Evolutionary conservation across 768 basidiomycete species (phyloP).

Genomic region (Tylopilus balloui): DNA sequence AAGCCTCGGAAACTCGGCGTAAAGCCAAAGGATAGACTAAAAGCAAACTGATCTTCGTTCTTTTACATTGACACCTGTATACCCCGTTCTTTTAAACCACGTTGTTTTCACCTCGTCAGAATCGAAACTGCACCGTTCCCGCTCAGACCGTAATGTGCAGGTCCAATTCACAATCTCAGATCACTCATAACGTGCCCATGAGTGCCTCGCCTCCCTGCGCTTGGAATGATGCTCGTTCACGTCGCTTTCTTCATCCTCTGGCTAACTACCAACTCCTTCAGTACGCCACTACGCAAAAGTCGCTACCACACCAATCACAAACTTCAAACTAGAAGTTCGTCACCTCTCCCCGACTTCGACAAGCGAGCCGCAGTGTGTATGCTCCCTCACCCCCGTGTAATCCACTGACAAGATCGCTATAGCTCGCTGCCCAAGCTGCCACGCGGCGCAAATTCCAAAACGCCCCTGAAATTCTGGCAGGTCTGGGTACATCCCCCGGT

Average conservation of each 20-base stretch:
- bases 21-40: conserved; percentile 24
- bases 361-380: conserved; percentile 11
- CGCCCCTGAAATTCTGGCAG: conserved; percentile 14
- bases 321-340: not conserved
- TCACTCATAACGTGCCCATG: conserved; percentile 1
- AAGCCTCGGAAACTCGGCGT: conserved; percentile 31
- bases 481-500: conserved; percentile 2
- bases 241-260: conserved; percentile 6
- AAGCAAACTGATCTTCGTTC: conserved; percentile 13
- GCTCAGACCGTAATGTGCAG: conserved; percentile 7
- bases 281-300: conserved; percentile 10
- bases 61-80: not conserved
- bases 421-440: conserved; percentile 17
- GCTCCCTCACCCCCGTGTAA: not conserved
- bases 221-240: conserved; percentile 12
- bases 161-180: conserved; percentile 9
- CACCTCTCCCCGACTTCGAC: not conserved
- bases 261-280: conserved; percentile 2
- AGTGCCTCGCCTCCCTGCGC: not conserved
- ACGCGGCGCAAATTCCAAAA: conserved; percentile 15
- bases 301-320: not conserved
- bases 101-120: conserved; percentile 1
- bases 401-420: not conserved
- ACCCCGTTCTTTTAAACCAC: conserved; percentile 22
- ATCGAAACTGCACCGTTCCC: not conserved